Evolutionary conservation across 2,329 filamentous ascomycete genomes (phyloP), one percentile per base, ranked within the genome.

Genomic region (Teratosphaeria zuluensis): DNA sequence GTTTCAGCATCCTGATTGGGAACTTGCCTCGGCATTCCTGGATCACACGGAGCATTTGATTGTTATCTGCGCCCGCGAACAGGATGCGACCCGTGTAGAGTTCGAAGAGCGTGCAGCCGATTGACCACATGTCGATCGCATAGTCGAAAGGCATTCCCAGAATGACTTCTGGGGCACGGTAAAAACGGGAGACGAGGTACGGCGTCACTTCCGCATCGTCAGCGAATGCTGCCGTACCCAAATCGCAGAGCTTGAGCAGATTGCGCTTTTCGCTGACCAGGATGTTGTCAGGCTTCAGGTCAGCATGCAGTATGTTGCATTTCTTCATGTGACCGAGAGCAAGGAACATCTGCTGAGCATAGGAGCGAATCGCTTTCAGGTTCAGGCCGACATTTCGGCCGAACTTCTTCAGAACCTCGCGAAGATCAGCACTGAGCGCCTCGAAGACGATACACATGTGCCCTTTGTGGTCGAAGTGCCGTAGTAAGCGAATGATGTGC

Each of bases 371-470:
- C 11, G 92, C 92, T 61, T 84, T 84, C 57, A 97, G 76, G 68
- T 95, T 95, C 75, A 99, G 89, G 63, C 94, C 94, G 53, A 95
- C 86, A 68, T 96, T 92, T 65, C 94, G 89, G 59, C 92, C 94
- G 72, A 95, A 96, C 72, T 96, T 96, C 74, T 94, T 95, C 65
- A 99, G 75, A 5, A 97, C 88, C 71, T 97, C 92, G 64, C 95
- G 87, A 59, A 99, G 76, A 69, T 99, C 97, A 78, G 95, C 85
- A 70, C 89, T 81, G 64, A 99, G 80, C 71, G 95, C 94, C 75
- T 99, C 94, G 74, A 99, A 99, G 0, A 92, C 90, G 81, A 99
- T 91, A 74, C 94, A 99, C 54, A 99, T 76, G 77, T 99, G 94
- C 0, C 88, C 88, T 71, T 95, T 95, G 78, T 96, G 92, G 68